phyloP scores from a whole-genome alignment of 129 eudicot genomes.

The Escallonia rubra region DNA sequence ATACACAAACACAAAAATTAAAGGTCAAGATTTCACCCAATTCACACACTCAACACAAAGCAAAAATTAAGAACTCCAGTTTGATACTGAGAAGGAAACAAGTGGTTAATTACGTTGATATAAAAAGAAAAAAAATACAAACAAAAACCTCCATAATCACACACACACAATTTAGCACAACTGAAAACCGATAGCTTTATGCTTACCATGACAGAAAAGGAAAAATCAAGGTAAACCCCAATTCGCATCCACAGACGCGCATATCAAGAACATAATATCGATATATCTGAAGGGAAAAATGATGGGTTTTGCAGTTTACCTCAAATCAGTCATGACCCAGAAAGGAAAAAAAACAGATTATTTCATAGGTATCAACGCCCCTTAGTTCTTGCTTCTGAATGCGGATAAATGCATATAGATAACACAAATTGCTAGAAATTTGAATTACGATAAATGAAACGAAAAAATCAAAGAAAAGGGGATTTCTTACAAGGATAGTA shows the following conservation, averaged over 20 bases:
- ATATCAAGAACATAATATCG: too few species aligned
- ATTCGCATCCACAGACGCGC: too few species aligned
- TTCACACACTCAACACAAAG: neutral
- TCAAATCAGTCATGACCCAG: too few species aligned
- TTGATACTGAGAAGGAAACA: too few species aligned
- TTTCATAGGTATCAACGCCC: slow-evolving; percentile 12
- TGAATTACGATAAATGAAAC: too few species aligned
- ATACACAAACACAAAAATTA: neutral
- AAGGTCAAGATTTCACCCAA: neutral
- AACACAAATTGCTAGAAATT: too few species aligned
- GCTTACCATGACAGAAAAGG: too few species aligned
- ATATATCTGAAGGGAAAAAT: too few species aligned
- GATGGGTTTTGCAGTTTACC: too few species aligned
- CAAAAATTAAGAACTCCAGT: neutral
- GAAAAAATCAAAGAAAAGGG: neutral
- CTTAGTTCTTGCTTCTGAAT: neutral
- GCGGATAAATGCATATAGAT: too few species aligned
- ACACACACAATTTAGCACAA: neutral
- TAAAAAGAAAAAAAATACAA: neutral
- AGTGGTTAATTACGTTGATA: too few species aligned
- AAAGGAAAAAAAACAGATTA: neutral
- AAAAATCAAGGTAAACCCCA: too few species aligned
- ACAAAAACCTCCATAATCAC: neutral
- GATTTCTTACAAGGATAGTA: slow-evolving; percentile 22
- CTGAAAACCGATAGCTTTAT: neutral